Conservation (phyloP, 1,139 yeast species). For the Blastobotrys buckinghamii region DNA sequence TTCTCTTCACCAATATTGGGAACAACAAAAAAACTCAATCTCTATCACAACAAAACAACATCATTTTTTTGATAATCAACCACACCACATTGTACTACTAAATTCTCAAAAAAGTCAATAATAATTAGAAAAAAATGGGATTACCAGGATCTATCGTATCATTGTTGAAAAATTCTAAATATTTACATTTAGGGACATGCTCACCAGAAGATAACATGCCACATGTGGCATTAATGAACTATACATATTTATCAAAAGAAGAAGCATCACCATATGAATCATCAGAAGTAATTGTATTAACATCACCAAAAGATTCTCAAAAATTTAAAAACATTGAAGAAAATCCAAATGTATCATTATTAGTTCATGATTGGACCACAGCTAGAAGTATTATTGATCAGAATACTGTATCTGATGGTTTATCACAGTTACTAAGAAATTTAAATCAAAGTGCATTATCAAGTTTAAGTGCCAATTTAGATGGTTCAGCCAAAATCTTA, state of each 20-base stretch:
- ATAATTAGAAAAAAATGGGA: conserved; percentile 3
- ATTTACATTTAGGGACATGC: conserved; percentile 75
- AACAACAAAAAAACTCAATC: too few species aligned
- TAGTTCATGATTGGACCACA: conserved; percentile 84
- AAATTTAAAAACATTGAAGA: conserved; percentile 59
- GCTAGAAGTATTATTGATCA: conserved; percentile 44
- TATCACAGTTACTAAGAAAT: conserved; percentile 60
- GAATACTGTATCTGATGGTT: conserved; percentile 28
- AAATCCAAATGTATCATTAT: conserved; percentile 71
- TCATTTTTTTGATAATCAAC: too few species aligned
- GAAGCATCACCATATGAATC: conserved; percentile 34
- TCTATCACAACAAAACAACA: too few species aligned
- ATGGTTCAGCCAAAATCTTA: conserved; percentile 64
- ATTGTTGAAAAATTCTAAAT: conserved; percentile 32
- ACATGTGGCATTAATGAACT: conserved; percentile 85
- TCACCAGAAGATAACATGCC: conserved; percentile 55
- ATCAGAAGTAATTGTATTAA: conserved; percentile 49
- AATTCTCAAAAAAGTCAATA: too few species aligned
- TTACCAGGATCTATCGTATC: conserved; percentile 3
- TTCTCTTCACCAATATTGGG: too few species aligned
- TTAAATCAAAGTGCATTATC: conserved; percentile 72
- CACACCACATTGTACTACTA: too few species aligned
- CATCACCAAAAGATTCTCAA: conserved; percentile 63
- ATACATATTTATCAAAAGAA: conserved; percentile 49
- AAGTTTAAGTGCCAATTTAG: conserved; percentile 70